Evolutionary conservation across 192 early-diverging fungal species (phyloP).

Genomic region (Podila minutissima): DNA sequence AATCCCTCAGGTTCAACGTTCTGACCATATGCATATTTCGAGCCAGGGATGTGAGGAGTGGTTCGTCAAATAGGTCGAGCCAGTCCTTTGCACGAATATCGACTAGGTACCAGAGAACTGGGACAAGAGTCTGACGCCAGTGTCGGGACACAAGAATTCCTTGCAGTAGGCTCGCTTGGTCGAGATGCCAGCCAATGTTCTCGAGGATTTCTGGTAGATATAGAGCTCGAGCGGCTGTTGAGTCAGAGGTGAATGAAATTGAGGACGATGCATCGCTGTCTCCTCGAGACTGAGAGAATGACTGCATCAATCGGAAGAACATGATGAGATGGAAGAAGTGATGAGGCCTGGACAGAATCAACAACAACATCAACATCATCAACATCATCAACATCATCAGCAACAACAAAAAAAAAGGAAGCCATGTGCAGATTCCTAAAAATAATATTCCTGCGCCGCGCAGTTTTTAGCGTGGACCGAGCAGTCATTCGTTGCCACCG

Average conservation of each 20-base stretch:
- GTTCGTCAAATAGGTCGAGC: not conserved
- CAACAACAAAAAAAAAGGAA: no score
- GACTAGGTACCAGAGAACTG: conserved; percentile 4
- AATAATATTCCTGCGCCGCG: no score
- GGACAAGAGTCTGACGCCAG: not conserved
- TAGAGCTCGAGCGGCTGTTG: not conserved
- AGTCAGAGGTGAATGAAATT: not conserved
- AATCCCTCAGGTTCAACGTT: not conserved
- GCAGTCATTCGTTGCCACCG: no score
- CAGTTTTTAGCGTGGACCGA: no score
- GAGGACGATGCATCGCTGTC: not conserved
- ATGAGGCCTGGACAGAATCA: no score
- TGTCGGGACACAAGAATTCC: conserved; percentile 5
- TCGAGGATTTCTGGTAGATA: conserved; percentile 11
- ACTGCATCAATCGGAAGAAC: conserved; percentile 3
- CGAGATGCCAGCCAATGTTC: not conserved
- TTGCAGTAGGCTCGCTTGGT: not conserved
- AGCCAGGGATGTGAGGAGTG: not conserved
- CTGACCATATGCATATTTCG: not conserved
- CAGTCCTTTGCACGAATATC: not conserved
- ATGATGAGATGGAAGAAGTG: not conserved
- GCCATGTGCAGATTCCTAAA: no score
- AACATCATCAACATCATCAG: no score
- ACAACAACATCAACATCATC: no score
- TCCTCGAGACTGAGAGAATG: not conserved